Base-by-base conservation (phyloP, 768 basidiomycete species). In the Lactarius pseudohatsudake region DNA sequence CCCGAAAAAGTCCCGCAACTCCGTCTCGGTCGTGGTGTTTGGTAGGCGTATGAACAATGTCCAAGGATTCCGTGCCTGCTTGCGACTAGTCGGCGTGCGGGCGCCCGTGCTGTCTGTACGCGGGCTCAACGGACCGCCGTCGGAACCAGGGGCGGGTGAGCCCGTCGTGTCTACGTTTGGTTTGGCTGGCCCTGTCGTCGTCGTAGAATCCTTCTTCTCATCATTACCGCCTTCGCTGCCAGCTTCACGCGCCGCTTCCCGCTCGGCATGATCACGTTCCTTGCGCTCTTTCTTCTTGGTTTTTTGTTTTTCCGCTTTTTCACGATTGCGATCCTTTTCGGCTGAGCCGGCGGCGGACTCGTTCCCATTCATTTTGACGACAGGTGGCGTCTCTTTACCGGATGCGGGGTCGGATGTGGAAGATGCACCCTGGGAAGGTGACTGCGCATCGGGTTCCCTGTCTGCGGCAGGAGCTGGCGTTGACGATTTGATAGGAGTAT, bases 41-140 rank as follows among this genome's bases (percentile, higher is more conserved):
- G 79, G 76, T 78, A 89, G 81, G 69, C 88, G 86, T 82, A 95
- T 86, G 76, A 92, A 94, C 60, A 94, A 82, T 9, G 93, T 95
- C 88, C 88, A 92, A 6, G 92, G 91, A 75, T 91, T 85, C 47
- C 90, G 81, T 34, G 83, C 79, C 0, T 85, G 83, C 64, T 85
- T 83, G 57, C 81, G 81, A 41, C 82, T 82, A 61, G 86, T 90
- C 22, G 92, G 92, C 32, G 92, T 93, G 63, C 91, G 83, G 28
- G 80, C 78, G 10, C 90, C 90, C 38, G 85, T 85, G 78, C 81
- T 70, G 61, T 86, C 87, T 32, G 84, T 71, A 16, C 68, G 68
- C 20, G 70, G 70, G 63, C 70, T 82, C 18, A 79, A 77, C 18
- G 86, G 85, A 18, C 83, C 85, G 26, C 30, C 43, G 36, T 69